Conservation (phyloP, 176 grass and related monocot species). For the Stipa capillata region DNA sequence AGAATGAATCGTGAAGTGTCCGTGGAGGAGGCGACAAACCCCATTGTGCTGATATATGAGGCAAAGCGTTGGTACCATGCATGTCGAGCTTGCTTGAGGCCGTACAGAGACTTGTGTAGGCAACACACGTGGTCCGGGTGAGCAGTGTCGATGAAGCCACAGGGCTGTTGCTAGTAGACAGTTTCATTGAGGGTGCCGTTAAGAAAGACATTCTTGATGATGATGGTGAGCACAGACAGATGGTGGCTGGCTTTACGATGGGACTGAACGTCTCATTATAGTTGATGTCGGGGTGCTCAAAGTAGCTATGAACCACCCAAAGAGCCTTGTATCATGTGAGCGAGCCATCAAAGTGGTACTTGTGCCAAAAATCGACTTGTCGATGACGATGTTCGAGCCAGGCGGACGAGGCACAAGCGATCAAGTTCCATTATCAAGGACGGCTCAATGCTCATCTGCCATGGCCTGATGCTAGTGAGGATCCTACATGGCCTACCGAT, state of each 20-base stretch:
- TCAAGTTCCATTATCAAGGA: no score
- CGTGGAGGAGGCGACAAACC: neutral
- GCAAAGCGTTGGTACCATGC: neutral
- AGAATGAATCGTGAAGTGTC: neutral
- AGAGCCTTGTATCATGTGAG: neutral
- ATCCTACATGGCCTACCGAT: no score
- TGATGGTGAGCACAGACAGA: neutral
- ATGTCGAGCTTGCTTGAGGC: neutral
- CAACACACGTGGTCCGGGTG: fast-evolving
- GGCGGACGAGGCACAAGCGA: no score
- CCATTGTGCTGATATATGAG: fast-evolving
- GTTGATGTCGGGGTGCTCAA: no score
- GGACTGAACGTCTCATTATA: neutral
- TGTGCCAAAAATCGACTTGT: no score
- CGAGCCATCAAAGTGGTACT: neutral
- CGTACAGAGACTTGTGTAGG: neutral
- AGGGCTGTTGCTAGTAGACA: neutral
- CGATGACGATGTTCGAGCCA: no score
- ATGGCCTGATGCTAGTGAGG: no score
- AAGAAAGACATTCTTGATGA: neutral
- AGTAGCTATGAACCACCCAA: neutral
- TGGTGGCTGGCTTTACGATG: neutral
- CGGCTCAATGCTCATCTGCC: no score
- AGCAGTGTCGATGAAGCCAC: neutral
- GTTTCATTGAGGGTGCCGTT: neutral